Evolutionary conservation across 2,329 filamentous ascomycete genomes (phyloP), one percentile per base, ranked within the genome.

Genomic region (Parastagonospora nodorum): DNA sequence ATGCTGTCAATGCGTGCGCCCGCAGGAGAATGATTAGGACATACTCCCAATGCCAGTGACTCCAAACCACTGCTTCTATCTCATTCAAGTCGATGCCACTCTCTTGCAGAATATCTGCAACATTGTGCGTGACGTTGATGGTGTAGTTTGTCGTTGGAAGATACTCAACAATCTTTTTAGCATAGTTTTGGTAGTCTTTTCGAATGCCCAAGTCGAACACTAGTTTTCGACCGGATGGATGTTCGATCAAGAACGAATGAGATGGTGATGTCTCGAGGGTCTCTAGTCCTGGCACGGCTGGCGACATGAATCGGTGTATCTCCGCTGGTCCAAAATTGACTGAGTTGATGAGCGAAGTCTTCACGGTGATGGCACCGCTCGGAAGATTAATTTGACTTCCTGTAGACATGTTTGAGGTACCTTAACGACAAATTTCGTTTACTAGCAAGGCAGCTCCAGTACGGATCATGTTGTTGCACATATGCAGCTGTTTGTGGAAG

Each of bases 181-280:
- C 51, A 31, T 57, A 57, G 11, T 76, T 76, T 14, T 77, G 57
- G 55, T 64, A 76, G 57, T 83, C 78, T 55, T 79, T 79, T 5
- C 75, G 69, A 5, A 77, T 68, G 1, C 76, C 78, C 1, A 82
- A 70, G 49, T 82, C 79, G 54, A 80, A 81, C 3, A 82, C 61
- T 1, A 79, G 59, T 16, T 69, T 72, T 36, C 74, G 71, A 5
- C 69, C 69, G 2, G 72, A 72, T 0, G 72, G 66, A 47, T 82
- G 79, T 46, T 79, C 72, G 45, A 83, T 76, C 1, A 81, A 66
- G 59, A 82, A 83, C 2, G 75, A 75, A 37, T 57, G 53, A 8
- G 61, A 74, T 76, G 78, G 78, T 2, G 54, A 63, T 24, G 54
- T 60, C 29, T 58, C 50, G 53, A 63, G 61, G 8, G 49, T 54